Conservation (phyloP, 2,329 filamentous ascomycete species). For the Venturia effusa region DNA sequence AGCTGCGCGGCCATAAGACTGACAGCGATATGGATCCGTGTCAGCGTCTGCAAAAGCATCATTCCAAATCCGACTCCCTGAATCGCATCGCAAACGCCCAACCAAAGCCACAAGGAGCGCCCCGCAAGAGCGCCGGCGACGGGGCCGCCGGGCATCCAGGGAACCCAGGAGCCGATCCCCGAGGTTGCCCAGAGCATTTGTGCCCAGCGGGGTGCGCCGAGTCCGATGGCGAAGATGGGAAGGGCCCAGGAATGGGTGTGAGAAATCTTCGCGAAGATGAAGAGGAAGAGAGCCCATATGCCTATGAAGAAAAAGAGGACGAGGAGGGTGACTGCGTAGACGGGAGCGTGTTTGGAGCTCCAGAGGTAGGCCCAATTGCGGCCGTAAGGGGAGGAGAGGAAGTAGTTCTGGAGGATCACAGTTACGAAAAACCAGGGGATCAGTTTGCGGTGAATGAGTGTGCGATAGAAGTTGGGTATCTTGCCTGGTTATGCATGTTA, state of each 20-base stretch:
- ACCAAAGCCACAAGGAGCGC: constrained; percentile 54
- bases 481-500: constrained; percentile 32
- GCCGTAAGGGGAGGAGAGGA: constrained; percentile 54
- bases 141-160: constrained; percentile 46
- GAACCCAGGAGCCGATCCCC: constrained; percentile 49
- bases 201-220: constrained; percentile 55
- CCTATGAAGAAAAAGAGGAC: constrained; percentile 43
- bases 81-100: constrained; percentile 53
- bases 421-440: constrained; percentile 57
- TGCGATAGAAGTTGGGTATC: constrained; percentile 54
- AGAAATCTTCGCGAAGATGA: constrained; percentile 41
- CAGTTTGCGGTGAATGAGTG: constrained; percentile 51
- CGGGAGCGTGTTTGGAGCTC: constrained; percentile 43
- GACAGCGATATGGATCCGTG: constrained; percentile 53
- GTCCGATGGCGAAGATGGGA: constrained; percentile 55
- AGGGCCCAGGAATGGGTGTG: constrained; percentile 55
- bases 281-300: constrained; percentile 46
- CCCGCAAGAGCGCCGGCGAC: constrained; percentile 45
- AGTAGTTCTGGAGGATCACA: constrained; percentile 57
- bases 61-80: constrained; percentile 59
- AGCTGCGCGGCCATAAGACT: constrained; percentile 51
- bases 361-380: constrained; percentile 57
- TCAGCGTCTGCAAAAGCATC: constrained; percentile 55
- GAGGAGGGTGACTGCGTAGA: constrained; percentile 48
- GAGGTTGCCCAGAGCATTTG: constrained; percentile 59